Evolutionary conservation across 306 rosid species (phyloP).

Genomic region (Arachis hypogaea): DNA sequence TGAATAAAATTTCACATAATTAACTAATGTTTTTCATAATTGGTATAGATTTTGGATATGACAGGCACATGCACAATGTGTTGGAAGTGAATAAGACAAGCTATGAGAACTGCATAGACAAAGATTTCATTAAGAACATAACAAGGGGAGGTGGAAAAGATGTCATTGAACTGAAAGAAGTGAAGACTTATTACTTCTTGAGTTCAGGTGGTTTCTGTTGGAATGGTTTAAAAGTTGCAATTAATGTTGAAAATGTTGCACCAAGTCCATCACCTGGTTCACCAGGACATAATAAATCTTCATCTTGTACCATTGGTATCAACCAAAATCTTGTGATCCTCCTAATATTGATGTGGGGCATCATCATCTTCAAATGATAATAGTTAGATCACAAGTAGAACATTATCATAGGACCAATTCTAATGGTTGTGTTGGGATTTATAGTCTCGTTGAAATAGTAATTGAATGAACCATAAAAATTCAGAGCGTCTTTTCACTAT

Average conservation of each 20-base stretch:
- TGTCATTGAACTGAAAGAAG: conserved; percentile 52
- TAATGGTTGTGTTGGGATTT: background rate
- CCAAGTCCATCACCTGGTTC: conserved; percentile 33
- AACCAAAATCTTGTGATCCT: conserved; percentile 18
- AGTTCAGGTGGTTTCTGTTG: conserved; percentile 61
- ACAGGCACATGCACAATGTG: conserved; percentile 51
- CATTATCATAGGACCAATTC: background rate
- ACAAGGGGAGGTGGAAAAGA: conserved; percentile 69
- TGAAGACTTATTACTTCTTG: conserved; percentile 58
- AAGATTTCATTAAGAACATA: conserved; percentile 55
- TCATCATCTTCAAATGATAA: background rate
- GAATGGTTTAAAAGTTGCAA: conserved; percentile 57
- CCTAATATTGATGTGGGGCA: conserved; percentile 13
- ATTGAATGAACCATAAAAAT: background rate
- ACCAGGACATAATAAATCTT: background rate
- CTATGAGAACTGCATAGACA: conserved; percentile 56
- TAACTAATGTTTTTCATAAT: background rate
- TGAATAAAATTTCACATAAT: too few species aligned
- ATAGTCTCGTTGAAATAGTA: background rate
- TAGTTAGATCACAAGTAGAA: background rate
- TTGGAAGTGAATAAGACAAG: conserved; percentile 70
- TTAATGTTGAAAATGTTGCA: conserved; percentile 35
- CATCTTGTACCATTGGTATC: conserved; percentile 7
- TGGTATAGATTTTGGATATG: conserved; percentile 59
- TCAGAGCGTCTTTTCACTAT: background rate